Conservation (phyloP, 2,329 filamentous ascomycete genomes). For the Pestalotiopsis fici region DNA sequence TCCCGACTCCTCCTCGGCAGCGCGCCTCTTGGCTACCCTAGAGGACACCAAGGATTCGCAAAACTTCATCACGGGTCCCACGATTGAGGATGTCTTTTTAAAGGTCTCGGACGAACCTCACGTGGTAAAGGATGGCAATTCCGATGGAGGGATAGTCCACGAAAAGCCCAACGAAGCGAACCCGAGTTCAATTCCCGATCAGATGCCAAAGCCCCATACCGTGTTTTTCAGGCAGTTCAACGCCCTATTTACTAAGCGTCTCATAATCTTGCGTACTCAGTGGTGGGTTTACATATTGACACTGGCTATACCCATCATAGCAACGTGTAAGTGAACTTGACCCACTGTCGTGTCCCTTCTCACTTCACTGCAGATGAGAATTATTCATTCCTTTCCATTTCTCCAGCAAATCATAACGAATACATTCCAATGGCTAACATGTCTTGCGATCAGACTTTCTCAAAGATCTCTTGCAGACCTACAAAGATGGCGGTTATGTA, state of each 20-base stretch:
- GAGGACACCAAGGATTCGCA: slow-evolving; percentile 55
- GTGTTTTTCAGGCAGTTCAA: slow-evolving; percentile 20
- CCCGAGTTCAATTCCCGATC: slow-evolving; percentile 8
- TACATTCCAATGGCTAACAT: neutral
- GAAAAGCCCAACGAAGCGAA: slow-evolving; percentile 10
- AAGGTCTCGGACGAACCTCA: slow-evolving; percentile 59
- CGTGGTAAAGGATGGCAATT: slow-evolving; percentile 16
- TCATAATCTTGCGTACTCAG: slow-evolving; percentile 22
- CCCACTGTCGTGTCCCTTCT: neutral
- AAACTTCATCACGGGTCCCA: slow-evolving; percentile 65
- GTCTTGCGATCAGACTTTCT: slow-evolving; percentile 11
- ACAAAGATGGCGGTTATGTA: too few relatives aligned
- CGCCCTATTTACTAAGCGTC: slow-evolving; percentile 25
- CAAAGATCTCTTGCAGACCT: slow-evolving; percentile 13
- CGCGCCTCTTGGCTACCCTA: slow-evolving; percentile 53
- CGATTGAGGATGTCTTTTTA: slow-evolving; percentile 68
- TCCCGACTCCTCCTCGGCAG: slow-evolving; percentile 53
- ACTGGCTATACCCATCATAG: slow-evolving; percentile 24
- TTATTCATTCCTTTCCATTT: neutral
- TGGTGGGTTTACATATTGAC: slow-evolving; percentile 28
- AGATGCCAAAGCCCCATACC: slow-evolving; percentile 13
- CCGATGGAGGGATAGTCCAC: slow-evolving; percentile 12
- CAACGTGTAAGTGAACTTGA: slow-evolving; percentile 2
- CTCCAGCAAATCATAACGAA: neutral
- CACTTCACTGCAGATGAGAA: neutral